Evolutionary conservation across 192 early-diverging fungal genomes (phyloP).

Genomic region (Backusella circina): DNA sequence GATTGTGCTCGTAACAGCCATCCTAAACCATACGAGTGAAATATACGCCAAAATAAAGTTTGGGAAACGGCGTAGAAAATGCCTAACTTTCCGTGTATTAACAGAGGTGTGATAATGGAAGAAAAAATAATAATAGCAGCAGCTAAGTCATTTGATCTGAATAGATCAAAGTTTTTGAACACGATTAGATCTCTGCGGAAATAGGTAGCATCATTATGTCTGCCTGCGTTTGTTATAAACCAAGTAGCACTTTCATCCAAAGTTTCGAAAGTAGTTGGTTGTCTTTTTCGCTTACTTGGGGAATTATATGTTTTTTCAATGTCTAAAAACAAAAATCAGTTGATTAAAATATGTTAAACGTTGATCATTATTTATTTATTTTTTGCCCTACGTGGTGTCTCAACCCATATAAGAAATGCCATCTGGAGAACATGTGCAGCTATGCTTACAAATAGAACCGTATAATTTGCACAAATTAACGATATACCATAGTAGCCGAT

Average conservation of each 20-base stretch:
- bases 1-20: slow-evolving; percentile 78
- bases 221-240: slow-evolving; percentile 14
- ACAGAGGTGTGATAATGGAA: slow-evolving; percentile 60
- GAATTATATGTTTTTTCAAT: slow-evolving; percentile 60
- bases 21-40: slow-evolving; percentile 81
- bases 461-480: slow-evolving; percentile 87
- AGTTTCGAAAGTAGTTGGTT: not conserved
- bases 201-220: slow-evolving; percentile 27
- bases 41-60: slow-evolving; percentile 80
- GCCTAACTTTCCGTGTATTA: slow-evolving; percentile 36
- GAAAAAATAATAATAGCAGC: slow-evolving; percentile 71
- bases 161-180: slow-evolving; percentile 87
- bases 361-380: not conserved
- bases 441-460: slow-evolving; percentile 85
- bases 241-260: slow-evolving; percentile 1
- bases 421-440: slow-evolving; percentile 87
- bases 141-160: slow-evolving; percentile 79
- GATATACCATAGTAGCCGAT: slow-evolving; percentile 93
- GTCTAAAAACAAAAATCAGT: slow-evolving; percentile 25
- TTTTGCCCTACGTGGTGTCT: slow-evolving; percentile 74
- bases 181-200: slow-evolving; percentile 84
- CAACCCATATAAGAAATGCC: slow-evolving; percentile 85
- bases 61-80: slow-evolving; percentile 57
- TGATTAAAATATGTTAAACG: not conserved
- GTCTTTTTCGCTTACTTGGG: slow-evolving; percentile 20